These are phyloP conservation scores for Cucurbita moschata DNA, from an alignment of 306 rosid species.

Conservation along the genomic window DNA sequence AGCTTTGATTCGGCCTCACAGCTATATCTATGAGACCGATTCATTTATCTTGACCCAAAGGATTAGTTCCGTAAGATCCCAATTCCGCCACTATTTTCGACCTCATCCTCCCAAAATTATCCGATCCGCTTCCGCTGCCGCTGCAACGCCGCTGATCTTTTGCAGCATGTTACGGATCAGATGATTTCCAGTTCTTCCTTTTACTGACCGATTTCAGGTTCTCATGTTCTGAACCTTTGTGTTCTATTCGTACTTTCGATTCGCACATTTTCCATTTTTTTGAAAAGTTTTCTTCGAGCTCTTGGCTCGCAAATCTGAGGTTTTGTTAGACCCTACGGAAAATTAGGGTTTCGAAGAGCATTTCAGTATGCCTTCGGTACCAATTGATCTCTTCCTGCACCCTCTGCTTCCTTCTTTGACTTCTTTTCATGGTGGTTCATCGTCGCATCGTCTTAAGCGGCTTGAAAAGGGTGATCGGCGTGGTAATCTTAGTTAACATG, in stretches of 20 bases:
- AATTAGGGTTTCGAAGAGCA: constrained; percentile 73
- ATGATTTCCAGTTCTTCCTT: background rate
- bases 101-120: constrained; percentile 2
- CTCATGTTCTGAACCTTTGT: background rate
- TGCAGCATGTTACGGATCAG: background rate
- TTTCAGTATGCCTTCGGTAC: constrained; percentile 56
- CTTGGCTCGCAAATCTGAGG: constrained; percentile 7
- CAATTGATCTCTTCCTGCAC: constrained; percentile 21
- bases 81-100: background rate
- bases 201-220: background rate
- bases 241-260: background rate
- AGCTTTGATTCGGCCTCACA: background rate
- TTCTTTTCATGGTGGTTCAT: constrained; percentile 45
- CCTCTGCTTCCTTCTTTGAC: constrained; percentile 28
- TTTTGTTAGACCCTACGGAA: background rate
- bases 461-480: constrained; percentile 73
- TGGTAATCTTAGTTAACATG: constrained; percentile 79
- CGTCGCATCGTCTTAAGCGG: constrained; percentile 58
- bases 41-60: background rate
- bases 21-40: background rate
- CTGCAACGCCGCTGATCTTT: background rate
- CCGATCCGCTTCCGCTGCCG: background rate
- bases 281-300: background rate
- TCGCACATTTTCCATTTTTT: constrained; percentile 1
- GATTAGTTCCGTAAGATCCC: background rate